Evolutionary conservation across 2,329 filamentous ascomycete genomes (phyloP), one percentile per base, ranked within the genome.

Genomic region (Arthrobotrys musiformis): DNA sequence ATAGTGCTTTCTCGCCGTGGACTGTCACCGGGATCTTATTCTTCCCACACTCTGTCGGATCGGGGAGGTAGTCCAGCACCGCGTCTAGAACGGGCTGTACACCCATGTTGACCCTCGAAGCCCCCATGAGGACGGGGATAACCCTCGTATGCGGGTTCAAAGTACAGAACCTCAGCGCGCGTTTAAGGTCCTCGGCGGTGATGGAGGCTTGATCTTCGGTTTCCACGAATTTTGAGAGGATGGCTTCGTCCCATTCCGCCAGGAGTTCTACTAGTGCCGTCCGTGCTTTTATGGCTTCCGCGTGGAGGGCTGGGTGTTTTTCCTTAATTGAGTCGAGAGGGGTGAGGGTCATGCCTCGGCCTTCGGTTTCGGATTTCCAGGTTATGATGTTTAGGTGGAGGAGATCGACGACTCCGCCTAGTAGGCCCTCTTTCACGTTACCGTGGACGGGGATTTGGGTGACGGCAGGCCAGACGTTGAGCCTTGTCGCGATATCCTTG

Each of bases 61-160:
- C 95, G n/a, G 95, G 95, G 6, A 99, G 89, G 85, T 93, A 99
- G 83, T 99, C 95, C 83, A 93, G 94, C 75, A 98, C 94, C 79
- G 92, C 94, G 82, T 99, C 95, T 68, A 99, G 89, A 90, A 99
- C 95, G 46, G 94, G 93, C 84, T 99, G 95, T 28, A 99, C 90
- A 69, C 90, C 92, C 86, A 97, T 98, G 85, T 99, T 93, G 56
- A 93, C 95, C 52, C 99, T 87, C 13, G 95, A 95, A 81, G 94
- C 95, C 68, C 95, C 95, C 92, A 99, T 97, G 83, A 98, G 87
- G 48, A 99, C 95, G 2, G 95, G 94, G 0, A 92, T 92, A 84
- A 99, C 99, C 84, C 95, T 95, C 33, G 81, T 93, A 87, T 4
- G 87, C 86, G 80, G 96, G 93, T 26, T 95, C 98, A 1, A 94